Evolutionary conservation across 306 rosid species (phyloP).

Genomic region (Abrus precatorius): DNA sequence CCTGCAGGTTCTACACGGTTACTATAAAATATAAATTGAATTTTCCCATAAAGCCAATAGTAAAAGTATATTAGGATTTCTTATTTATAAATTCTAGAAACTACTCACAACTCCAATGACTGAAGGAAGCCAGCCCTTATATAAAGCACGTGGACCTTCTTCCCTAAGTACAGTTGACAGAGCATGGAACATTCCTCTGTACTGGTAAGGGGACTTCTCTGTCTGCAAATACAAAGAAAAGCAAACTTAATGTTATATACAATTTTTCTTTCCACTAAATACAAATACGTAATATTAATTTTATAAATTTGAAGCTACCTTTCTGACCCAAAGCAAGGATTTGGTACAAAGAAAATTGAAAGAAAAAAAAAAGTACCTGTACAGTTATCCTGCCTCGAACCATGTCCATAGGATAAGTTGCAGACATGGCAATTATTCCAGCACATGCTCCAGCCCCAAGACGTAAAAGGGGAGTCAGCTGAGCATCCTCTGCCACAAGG

Average conservation of each 20-base stretch:
- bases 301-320: neutral
- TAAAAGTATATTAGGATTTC: neutral
- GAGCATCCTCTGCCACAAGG: constrained; percentile 73
- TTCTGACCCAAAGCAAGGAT: constrained; percentile 19
- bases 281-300: neutral
- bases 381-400: constrained; percentile 96
- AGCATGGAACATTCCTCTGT: constrained; percentile 95
- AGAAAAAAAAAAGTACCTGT: constrained; percentile 67
- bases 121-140: constrained; percentile 97
- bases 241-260: constrained; percentile 13
- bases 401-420: constrained; percentile 98
- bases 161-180: constrained; percentile 81
- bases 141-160: constrained; percentile 95
- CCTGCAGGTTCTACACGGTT: neutral
- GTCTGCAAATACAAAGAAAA: constrained; percentile 63
- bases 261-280: neutral
- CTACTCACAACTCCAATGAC: constrained; percentile 94
- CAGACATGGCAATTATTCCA: constrained; percentile 97
- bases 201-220: constrained; percentile 84
- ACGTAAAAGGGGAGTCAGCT: constrained; percentile 83
- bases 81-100: constrained; percentile 7
- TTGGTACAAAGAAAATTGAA: neutral
- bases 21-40: neutral
- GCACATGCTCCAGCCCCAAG: constrained; percentile 99
- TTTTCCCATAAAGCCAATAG: constrained; percentile 6